These are phyloP conservation scores for Boletus fagicola DNA, from an alignment of 768 basidiomycete genomes.

Conservation along the genomic window DNA sequence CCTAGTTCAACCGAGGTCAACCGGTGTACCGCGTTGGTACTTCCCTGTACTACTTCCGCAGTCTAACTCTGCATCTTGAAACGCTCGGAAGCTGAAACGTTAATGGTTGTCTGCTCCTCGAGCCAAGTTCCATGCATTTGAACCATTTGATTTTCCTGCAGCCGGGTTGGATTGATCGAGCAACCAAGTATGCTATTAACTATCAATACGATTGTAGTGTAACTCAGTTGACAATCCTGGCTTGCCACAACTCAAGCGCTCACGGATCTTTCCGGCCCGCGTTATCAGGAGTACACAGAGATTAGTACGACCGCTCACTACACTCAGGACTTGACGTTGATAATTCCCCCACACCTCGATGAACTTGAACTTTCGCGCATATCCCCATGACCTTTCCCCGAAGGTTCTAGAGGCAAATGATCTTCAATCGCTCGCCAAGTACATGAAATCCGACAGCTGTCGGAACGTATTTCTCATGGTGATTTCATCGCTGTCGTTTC, in stretches of 20 bases:
- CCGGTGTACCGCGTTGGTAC: not conserved
- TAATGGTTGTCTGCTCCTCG: not conserved
- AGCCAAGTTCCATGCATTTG: not conserved
- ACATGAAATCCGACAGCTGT: slow-evolving; percentile 67
- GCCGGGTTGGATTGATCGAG: not conserved
- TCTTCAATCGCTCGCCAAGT: slow-evolving; percentile 52
- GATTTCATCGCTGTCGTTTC: slow-evolving; percentile 6
- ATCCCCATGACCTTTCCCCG: slow-evolving; percentile 5
- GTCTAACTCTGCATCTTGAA: not conserved
- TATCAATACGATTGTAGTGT: too few relatives aligned
- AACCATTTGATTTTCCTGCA: not conserved
- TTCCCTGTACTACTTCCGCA: not conserved
- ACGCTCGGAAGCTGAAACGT: too few relatives aligned
- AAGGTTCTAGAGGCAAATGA: slow-evolving; percentile 37
- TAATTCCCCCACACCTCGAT: slow-evolving; percentile 6
- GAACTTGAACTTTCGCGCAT: slow-evolving; percentile 15
- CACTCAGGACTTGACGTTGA: not conserved
- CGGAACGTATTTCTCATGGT: slow-evolving; percentile 76
- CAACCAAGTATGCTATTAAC: not conserved
- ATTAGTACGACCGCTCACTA: not conserved
- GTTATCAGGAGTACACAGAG: not conserved
- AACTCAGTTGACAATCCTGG: too few relatives aligned
- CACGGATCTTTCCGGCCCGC: slow-evolving; percentile 3
- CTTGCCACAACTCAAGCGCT: not conserved
- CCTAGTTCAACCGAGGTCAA: not conserved